Conservation (phyloP, 2,329 filamentous ascomycete species). For the Chaetomium sp. region DNA sequence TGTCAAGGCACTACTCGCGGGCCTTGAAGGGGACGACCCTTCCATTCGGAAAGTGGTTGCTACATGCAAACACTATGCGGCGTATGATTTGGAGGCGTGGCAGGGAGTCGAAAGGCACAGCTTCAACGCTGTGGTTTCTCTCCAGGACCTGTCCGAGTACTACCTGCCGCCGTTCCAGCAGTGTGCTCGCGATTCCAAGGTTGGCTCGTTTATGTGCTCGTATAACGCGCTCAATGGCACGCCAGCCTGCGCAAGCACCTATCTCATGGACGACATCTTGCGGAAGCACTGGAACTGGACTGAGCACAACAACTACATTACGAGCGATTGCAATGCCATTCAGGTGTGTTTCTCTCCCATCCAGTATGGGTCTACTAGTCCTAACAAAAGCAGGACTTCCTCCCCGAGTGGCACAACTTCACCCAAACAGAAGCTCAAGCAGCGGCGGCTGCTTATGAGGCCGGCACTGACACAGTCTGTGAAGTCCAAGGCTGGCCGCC, state of each 20-base stretch:
- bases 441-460: constrained; percentile 28
- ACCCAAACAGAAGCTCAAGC: constrained; percentile 29
- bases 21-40: constrained; percentile 32
- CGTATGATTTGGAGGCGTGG: constrained; percentile 55
- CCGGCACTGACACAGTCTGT: constrained; percentile 34
- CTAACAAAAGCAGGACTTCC: constrained; percentile 23
- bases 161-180: constrained; percentile 67
- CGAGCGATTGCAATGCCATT: constrained; percentile 24
- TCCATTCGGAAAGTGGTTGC: constrained; percentile 34
- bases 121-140: constrained; percentile 53
- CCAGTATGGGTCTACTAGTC: background rate
- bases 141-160: constrained; percentile 68
- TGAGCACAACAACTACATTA: constrained; percentile 33
- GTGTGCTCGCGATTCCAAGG: constrained; percentile 60
- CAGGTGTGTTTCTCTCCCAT: background rate
- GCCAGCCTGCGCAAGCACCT: constrained; percentile 48
- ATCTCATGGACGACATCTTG: constrained; percentile 63
- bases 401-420: constrained; percentile 31
- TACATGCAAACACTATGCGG: constrained; percentile 63
- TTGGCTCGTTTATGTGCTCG: constrained; percentile 62
- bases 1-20: constrained; percentile 32
- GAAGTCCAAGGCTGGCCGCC: constrained; percentile 30
- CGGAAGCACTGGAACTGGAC: constrained; percentile 43
- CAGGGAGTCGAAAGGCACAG: constrained; percentile 38
- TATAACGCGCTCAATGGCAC: constrained; percentile 68